Percentiles rank a stretch among this genome's conserved stretches.
Conservation (phyloP, 257 asterid genomes). For the Nemophila menziesii region DNA sequence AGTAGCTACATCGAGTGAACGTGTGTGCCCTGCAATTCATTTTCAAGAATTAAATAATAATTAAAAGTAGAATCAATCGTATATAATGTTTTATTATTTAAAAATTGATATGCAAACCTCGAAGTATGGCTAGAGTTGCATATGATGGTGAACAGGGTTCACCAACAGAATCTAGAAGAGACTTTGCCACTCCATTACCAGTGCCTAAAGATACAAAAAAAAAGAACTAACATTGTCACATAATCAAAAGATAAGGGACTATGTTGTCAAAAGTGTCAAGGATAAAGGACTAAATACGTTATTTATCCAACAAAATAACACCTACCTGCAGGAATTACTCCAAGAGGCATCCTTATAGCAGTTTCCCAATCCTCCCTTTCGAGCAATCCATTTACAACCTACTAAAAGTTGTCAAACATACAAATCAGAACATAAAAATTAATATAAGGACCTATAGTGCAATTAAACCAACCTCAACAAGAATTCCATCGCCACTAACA, state of each 20-base stretch:
- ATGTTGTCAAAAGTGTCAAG: too few species aligned
- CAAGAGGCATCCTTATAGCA: slow-evolving; percentile 75
- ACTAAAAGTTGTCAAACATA: slow-evolving; percentile 32
- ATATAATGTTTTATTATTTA: too few species aligned
- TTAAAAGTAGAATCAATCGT: too few species aligned
- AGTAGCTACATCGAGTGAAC: slow-evolving; percentile 78
- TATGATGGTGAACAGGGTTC: slow-evolving; percentile 70
- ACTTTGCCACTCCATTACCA: slow-evolving; percentile 94
- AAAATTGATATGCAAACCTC: too few species aligned
- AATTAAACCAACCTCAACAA: slow-evolving; percentile 83
- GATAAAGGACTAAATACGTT: too few species aligned
- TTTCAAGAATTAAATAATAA: slow-evolving; percentile 10
- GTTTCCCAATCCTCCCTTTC: slow-evolving; percentile 73
- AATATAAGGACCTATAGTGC: too few species aligned
- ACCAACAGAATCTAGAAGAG: slow-evolving; percentile 73
- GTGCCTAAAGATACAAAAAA: slow-evolving; percentile 83
- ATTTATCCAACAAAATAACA: neutral
- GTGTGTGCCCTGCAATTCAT: slow-evolving; percentile 55
- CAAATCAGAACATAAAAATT: slow-evolving; percentile 17
- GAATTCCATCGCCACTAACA: slow-evolving; percentile 86
- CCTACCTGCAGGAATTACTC: slow-evolving; percentile 89
- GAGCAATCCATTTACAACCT: slow-evolving; percentile 94
- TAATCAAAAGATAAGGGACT: too few species aligned
- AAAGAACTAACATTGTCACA: slow-evolving; percentile 1
- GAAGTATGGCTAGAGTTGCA: slow-evolving; percentile 68